Percentiles rank a stretch among this genome's conserved stretches.
Evolutionary conservation across 768 basidiomycete genomes (phyloP).

Genomic region (Vararia minispora): DNA sequence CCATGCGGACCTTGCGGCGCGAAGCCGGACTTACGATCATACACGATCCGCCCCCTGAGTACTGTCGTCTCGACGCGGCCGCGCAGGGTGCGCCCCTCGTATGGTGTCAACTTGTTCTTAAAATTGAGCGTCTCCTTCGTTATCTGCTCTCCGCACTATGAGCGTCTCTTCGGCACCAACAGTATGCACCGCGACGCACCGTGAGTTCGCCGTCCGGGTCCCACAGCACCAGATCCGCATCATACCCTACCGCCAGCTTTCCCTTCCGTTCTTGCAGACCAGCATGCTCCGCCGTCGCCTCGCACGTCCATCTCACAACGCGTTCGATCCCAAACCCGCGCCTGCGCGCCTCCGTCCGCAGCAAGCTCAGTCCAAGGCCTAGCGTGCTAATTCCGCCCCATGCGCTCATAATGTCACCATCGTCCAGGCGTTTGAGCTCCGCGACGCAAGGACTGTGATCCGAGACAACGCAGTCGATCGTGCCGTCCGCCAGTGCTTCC

Average conservation of each 20-base stretch:
- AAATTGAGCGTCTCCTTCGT: slow-evolving; percentile 65
- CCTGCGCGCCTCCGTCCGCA: slow-evolving; percentile 77
- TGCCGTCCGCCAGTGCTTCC: slow-evolving; percentile 70
- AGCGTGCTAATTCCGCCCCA: slow-evolving; percentile 95
- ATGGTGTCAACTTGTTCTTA: slow-evolving; percentile 92
- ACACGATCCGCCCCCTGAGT: slow-evolving; percentile 66
- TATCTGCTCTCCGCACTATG: slow-evolving; percentile 37
- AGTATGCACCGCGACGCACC: slow-evolving; percentile 18
- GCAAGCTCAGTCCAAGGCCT: slow-evolving; percentile 76
- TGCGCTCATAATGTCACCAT: slow-evolving; percentile 76
- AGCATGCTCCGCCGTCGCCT: slow-evolving; percentile 68
- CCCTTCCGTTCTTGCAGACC: slow-evolving; percentile 67
- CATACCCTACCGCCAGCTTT: slow-evolving; percentile 55
- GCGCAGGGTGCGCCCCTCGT: slow-evolving; percentile 58
- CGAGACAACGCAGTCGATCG: slow-evolving; percentile 89
- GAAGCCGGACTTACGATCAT: slow-evolving; percentile 33
- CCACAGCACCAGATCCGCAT: slow-evolving; percentile 85
- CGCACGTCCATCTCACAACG: slow-evolving; percentile 68
- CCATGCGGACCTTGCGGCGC: slow-evolving; percentile 1
- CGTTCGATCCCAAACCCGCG: slow-evolving; percentile 45
- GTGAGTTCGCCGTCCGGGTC: slow-evolving; percentile 44
- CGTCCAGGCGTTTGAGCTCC: slow-evolving; percentile 67
- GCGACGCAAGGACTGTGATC: slow-evolving; percentile 91
- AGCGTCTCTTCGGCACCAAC: not conserved
- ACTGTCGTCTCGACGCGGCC: slow-evolving; percentile 73